Conservation (phyloP, 257 asterid genomes). For the Solanum chaucha region DNA sequence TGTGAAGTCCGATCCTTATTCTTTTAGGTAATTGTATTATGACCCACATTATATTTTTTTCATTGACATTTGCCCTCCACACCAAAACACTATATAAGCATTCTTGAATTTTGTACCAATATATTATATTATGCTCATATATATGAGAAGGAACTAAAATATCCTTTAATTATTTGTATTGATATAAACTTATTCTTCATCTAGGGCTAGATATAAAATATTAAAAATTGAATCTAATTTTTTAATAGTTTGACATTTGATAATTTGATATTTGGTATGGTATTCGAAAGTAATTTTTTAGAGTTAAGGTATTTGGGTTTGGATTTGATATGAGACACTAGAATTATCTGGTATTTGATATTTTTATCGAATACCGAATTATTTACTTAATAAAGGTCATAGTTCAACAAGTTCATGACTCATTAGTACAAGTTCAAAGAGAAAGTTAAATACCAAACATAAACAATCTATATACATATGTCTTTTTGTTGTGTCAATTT, state of each 20-base stretch:
- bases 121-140: neutral
- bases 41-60: slow-evolving; percentile 5
- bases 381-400: too few species aligned
- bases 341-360: too few species aligned
- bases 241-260: too few species aligned
- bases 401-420: neutral
- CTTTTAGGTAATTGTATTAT: slow-evolving; percentile 1
- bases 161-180: neutral
- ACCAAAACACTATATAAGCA: neutral
- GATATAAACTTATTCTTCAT: neutral
- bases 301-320: too few species aligned
- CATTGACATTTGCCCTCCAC: neutral
- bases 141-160: too few species aligned
- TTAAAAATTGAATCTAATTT: neutral
- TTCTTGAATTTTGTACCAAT: neutral
- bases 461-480: neutral
- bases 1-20: slow-evolving; percentile 36
- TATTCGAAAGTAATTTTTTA: too few species aligned
- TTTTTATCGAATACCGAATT: too few species aligned
- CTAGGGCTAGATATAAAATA: too few species aligned
- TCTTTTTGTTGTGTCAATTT: neutral
- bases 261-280: too few species aligned
- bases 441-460: neutral
- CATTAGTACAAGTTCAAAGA: neutral
- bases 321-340: too few species aligned